Conservation (phyloP, 2,329 filamentous ascomycete genomes). For the Fonsecaea erecta region DNA sequence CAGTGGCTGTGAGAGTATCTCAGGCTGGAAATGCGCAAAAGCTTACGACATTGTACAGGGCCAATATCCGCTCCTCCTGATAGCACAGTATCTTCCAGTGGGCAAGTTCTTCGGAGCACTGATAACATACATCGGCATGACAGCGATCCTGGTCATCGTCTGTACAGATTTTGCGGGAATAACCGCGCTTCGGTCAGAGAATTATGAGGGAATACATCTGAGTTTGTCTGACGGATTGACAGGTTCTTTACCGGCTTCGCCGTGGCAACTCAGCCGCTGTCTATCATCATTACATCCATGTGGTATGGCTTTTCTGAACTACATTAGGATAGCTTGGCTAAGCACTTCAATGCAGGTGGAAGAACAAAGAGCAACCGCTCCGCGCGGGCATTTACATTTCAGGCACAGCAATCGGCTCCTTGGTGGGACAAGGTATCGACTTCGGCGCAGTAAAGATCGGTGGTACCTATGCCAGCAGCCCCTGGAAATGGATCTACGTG, state of each 20-base stretch:
- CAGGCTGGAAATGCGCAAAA: too few species aligned
- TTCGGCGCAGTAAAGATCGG: conserved; percentile 15
- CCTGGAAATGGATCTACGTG: conserved; percentile 56
- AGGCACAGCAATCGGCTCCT: conserved; percentile 20
- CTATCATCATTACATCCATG: conserved; percentile 21
- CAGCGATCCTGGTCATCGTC: conserved; percentile 16
- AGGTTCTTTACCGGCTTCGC: conserved; percentile 22
- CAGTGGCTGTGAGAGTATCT: conserved; percentile 3
- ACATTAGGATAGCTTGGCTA: neutral
- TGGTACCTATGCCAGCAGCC: conserved; percentile 13
- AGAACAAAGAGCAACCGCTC: conserved; percentile 19
- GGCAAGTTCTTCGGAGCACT: conserved; percentile 13
- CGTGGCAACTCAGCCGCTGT: conserved; percentile 16
- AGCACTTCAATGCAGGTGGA: conserved; percentile 7
- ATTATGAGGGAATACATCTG: neutral
- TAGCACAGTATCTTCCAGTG: conserved; percentile 14
- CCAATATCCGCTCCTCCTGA: conserved; percentile 19
- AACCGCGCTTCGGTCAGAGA: conserved; percentile 6
- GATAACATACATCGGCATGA: conserved; percentile 8
- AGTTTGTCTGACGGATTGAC: neutral
- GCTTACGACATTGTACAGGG: neutral
- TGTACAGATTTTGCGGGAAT: conserved; percentile 20
- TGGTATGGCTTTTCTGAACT: conserved; percentile 7
- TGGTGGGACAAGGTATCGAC: conserved; percentile 16
- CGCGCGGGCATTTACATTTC: conserved; percentile 17